Base-by-base conservation (phyloP, 2,329 filamentous ascomycete genomes). In the Aplosporella prunicola region DNA sequence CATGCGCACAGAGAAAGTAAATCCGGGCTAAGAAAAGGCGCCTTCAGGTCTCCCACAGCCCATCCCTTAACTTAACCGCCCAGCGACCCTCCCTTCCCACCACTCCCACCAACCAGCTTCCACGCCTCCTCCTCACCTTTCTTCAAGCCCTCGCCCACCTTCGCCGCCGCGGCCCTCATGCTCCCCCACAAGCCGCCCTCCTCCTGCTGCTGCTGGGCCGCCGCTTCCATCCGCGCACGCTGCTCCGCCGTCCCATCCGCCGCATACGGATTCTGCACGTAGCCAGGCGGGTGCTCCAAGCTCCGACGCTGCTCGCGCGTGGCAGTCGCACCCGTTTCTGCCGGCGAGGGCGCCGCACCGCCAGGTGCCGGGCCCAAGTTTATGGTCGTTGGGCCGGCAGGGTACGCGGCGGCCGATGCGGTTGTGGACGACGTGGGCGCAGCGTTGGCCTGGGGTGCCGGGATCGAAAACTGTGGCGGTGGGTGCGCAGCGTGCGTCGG, bases 251-350 rank as follows among this genome's bases (percentile, higher is more conserved):
- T 57, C 52, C 63, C 43, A 27, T 66, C 64, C 20, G 56, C 53
- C 13, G 63, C 63, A 38, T 55, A 56, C 15, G 51, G 51, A 41
- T 67, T 62, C 44, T 71, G 68, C 37, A 60, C 50, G 48, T 71
- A 71, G 9, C 66, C 65, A 0, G 66, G 61, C 15, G 67, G 67
- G 43, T 67, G 63, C 41, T 62, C 57, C 24, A 62, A 45, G 41
- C 39, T 16, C 45, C 44, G 20, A 43, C 30, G 15, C n/a, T 31
- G 28, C 17, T 17, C 44, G 45, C 16, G 42, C 49, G 16, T 46
- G 6, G 44, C 46, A 7, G 45, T 16, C 39, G 56, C 45, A 20
- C 46, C 46, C 5, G 37, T 42, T 36, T 55, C 52, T 24, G 44
- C 51, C 15, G 51, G 47, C 42, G 56, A 49, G 41, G 46, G 40